Evolutionary conservation across 805 yeast genomes (phyloP).

Genomic region (Zygosaccharomyces siamensis): DNA sequence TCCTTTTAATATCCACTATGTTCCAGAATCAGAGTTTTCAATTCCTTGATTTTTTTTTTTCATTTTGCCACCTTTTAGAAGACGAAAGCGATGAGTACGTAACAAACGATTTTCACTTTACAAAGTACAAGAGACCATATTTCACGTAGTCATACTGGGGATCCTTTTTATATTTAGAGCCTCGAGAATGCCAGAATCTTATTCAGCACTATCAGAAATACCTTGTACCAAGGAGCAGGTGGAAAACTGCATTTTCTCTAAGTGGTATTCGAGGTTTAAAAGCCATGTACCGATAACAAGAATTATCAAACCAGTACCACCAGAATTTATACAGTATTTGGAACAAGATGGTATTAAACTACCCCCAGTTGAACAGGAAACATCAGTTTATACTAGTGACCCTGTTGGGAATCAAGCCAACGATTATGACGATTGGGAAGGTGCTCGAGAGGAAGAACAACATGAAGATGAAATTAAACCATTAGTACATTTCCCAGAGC

Average conservation of each 20-base stretch:
- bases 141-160: neutral
- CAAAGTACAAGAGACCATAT: neutral
- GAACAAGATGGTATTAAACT: constrained; percentile 63
- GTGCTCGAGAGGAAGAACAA: constrained; percentile 31
- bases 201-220: constrained; percentile 22
- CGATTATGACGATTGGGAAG: constrained; percentile 75
- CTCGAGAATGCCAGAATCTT: constrained; percentile 12
- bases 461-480: constrained; percentile 40
- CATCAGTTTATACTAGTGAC: constrained; percentile 34
- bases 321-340: constrained; percentile 53
- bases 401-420: constrained; percentile 46
- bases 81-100: constrained; percentile 6
- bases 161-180: neutral
- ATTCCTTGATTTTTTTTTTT: neutral
- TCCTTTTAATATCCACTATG: neutral
- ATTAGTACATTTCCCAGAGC: constrained; percentile 47
- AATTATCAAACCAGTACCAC: constrained; percentile 55
- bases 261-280: constrained; percentile 55
- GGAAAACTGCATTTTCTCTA: constrained; percentile 48
- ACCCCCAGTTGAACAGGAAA: constrained; percentile 41
- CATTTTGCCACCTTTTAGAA: constrained; percentile 6
- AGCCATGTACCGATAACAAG: constrained; percentile 45
- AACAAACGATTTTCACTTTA: constrained; percentile 4
- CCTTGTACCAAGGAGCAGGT: constrained; percentile 40
- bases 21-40: neutral